Conservation (phyloP, 768 basidiomycete genomes). For the Macrolepiota fuliginosa region DNA sequence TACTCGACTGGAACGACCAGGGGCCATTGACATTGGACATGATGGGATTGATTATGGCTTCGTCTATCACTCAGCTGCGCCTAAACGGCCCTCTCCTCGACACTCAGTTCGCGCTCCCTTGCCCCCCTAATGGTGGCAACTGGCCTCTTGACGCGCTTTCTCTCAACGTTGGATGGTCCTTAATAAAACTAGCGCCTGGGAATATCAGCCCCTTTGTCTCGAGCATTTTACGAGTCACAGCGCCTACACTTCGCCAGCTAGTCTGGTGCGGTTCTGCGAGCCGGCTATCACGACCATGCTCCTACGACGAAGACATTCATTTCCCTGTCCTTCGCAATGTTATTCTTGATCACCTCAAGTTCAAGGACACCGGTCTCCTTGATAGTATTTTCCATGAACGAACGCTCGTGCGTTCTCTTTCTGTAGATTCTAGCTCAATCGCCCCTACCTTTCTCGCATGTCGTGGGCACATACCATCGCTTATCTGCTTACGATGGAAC, state of each 20-base stretch:
- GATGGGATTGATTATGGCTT: slow-evolving; percentile 16
- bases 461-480: slow-evolving; percentile 21
- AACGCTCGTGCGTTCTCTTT: slow-evolving; percentile 11
- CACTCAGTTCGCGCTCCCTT: background rate
- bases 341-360: slow-evolving; percentile 15
- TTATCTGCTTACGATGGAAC: slow-evolving; percentile 24
- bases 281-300: slow-evolving; percentile 4
- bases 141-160: slow-evolving; percentile 17
- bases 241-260: slow-evolving; percentile 21
- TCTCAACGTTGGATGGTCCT: slow-evolving; percentile 14
- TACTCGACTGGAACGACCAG: slow-evolving; percentile 24
- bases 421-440: slow-evolving; percentile 10
- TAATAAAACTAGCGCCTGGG: background rate
- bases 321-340: slow-evolving; percentile 22
- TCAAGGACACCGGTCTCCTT: slow-evolving; percentile 10
- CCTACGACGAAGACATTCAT: background rate
- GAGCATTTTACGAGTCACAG: slow-evolving; percentile 9
- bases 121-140: background rate
- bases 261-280: slow-evolving; percentile 17
- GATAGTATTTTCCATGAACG: slow-evolving; percentile 10
- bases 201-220: slow-evolving; percentile 6
- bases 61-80: slow-evolving; percentile 22
- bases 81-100: slow-evolving; percentile 16
- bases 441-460: background rate
- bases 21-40: slow-evolving; percentile 12